A percentile compares a stretch with the other conserved stretches of the same genome.
Evolutionary conservation across 768 basidiomycete genomes (phyloP).

Genomic region (Pisolithus albus): DNA sequence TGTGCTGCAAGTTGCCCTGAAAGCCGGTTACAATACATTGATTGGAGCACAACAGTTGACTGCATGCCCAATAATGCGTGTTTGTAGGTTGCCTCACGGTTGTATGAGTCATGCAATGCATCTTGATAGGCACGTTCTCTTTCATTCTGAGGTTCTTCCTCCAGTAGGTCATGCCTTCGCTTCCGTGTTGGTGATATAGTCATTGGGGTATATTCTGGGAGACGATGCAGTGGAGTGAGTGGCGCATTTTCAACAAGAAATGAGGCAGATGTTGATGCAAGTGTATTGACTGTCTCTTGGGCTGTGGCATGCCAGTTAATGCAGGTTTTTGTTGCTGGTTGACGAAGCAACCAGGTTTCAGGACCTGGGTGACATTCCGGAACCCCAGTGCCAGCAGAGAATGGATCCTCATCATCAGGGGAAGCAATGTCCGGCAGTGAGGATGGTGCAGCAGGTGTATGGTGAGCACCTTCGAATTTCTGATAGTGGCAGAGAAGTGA

Average conservation of each 20-base stretch:
- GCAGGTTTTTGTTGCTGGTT: too few species aligned
- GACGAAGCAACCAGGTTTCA: too few species aligned
- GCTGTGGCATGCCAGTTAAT: background rate
- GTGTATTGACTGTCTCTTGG: background rate
- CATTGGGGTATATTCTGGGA: background rate
- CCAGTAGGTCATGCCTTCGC: background rate
- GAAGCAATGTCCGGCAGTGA: too few species aligned
- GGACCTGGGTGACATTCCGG: too few species aligned
- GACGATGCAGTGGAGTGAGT: background rate
- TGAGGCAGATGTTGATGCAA: background rate
- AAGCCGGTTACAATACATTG: slow-evolving; percentile 7
- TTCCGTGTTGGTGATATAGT: background rate
- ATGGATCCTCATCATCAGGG: background rate
- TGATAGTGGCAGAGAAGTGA: background rate
- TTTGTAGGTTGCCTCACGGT: background rate
- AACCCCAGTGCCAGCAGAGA: too few species aligned
- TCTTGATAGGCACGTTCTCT: background rate
- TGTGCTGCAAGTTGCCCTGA: slow-evolving; percentile 8
- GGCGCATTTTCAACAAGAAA: background rate
- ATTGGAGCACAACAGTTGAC: slow-evolving; percentile 9
- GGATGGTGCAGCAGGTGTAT: too few species aligned
- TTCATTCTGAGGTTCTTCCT: background rate
- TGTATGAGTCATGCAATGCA: slow-evolving; percentile 2
- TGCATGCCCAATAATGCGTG: slow-evolving; percentile 9
- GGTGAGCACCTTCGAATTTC: too few species aligned